A percentile compares a stretch with the other conserved stretches of the same genome.
Conservation (phyloP, 768 basidiomycete species). For the Termitomyces sp. region DNA sequence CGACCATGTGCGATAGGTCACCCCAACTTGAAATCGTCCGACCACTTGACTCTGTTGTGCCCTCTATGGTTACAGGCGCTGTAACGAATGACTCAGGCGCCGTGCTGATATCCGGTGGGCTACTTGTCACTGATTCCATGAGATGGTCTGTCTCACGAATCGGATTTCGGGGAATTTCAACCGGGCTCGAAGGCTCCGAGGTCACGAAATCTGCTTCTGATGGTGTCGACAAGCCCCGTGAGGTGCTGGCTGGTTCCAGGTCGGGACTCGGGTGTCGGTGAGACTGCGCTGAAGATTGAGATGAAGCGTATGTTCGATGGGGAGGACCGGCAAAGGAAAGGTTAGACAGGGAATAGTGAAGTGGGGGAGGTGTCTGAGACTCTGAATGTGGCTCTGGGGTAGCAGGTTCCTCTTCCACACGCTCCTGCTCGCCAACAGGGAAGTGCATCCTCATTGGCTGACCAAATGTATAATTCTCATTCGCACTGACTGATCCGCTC, state of each 20-base stretch:
- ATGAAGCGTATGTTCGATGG: neutral
- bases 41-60: conserved; percentile 52
- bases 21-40: conserved; percentile 49
- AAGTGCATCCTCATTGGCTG: conserved; percentile 45
- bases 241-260: conserved; percentile 5
- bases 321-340: conserved; percentile 11
- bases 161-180: conserved; percentile 16
- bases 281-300: neutral
- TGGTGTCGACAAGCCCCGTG: neutral
- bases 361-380: conserved; percentile 16
- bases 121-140: conserved; percentile 27
- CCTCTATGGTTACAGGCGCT: conserved; percentile 55
- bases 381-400: conserved; percentile 1
- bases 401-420: conserved; percentile 17
- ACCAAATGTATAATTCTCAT: conserved; percentile 78
- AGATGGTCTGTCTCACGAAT: conserved; percentile 4
- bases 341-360: conserved; percentile 14
- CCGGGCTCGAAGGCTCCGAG: conserved; percentile 22
- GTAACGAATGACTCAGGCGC: conserved; percentile 70
- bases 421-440: conserved; percentile 24
- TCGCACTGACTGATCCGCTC: conserved; percentile 46
- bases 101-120: conserved; percentile 63
- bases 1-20: conserved; percentile 39
- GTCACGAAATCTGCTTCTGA: conserved; percentile 9
- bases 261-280: neutral